Evolutionary conservation across 129 eudicot species (phyloP).

Genomic region (Escallonia herrerae): DNA sequence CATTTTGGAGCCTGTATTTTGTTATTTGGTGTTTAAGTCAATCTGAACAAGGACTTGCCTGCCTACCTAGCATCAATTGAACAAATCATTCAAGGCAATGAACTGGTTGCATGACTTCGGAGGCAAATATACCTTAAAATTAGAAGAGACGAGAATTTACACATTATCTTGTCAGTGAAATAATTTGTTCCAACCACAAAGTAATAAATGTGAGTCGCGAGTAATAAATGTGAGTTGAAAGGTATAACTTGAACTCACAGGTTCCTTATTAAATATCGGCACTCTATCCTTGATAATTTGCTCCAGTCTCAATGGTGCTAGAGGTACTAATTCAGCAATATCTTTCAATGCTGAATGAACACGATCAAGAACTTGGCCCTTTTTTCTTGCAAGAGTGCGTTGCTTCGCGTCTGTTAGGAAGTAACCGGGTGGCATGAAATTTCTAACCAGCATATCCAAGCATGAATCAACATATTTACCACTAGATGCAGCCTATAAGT

Average conservation of each 20-base stretch:
- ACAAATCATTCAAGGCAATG: too few relatives aligned
- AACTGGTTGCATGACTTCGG: too few relatives aligned
- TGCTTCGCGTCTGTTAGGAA: slow-evolving; percentile 50
- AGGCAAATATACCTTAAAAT: too few relatives aligned
- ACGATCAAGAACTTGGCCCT: slow-evolving; percentile 69
- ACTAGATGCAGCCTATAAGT: slow-evolving; percentile 67
- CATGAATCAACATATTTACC: slow-evolving; percentile 73
- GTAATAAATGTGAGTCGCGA: too few relatives aligned
- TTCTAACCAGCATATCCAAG: slow-evolving; percentile 84
- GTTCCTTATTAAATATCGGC: slow-evolving; percentile 45
- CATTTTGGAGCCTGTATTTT: too few relatives aligned
- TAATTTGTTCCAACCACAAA: too few relatives aligned
- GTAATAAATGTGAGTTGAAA: background rate
- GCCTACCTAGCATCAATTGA: too few relatives aligned
- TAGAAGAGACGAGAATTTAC: too few relatives aligned
- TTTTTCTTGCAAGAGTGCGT: slow-evolving; percentile 46
- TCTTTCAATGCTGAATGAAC: slow-evolving; percentile 68
- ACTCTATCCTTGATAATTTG: slow-evolving; percentile 54
- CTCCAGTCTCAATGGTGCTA: slow-evolving; percentile 73
- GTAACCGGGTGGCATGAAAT: slow-evolving; percentile 64
- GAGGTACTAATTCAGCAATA: slow-evolving; percentile 68
- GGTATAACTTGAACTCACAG: slow-evolving; percentile 36
- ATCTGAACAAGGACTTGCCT: too few relatives aligned
- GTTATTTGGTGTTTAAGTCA: too few relatives aligned
- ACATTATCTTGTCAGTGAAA: too few relatives aligned